Evolutionary conservation across 768 basidiomycete species (phyloP).

Genomic region (Botryobasidium botryosum): DNA sequence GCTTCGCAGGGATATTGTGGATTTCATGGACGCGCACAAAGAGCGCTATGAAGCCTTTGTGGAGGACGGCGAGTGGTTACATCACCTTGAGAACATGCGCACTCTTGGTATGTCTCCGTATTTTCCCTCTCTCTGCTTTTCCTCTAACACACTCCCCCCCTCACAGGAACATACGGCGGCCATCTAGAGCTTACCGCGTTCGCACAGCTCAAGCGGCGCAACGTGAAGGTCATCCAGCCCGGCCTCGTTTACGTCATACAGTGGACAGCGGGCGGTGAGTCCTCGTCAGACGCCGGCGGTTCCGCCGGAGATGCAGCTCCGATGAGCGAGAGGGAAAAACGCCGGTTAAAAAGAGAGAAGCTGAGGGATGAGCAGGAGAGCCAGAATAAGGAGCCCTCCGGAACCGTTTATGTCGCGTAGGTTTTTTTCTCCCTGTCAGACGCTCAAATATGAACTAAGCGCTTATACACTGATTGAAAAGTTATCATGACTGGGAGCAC

Average conservation of each 20-base stretch:
- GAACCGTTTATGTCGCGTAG: conserved; percentile 71
- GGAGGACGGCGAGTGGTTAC: conserved; percentile 65
- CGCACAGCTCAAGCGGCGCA: conserved; percentile 55
- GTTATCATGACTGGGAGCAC: conserved; percentile 86
- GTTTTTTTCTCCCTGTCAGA: conserved; percentile 22
- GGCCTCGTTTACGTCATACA: conserved; percentile 83
- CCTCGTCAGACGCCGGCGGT: conserved; percentile 2
- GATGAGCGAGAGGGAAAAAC: conserved; percentile 28
- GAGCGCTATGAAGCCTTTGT: conserved; percentile 74
- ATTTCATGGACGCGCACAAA: conserved; percentile 56
- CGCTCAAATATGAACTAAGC: too few relatives aligned
- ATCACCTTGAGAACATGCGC: conserved; percentile 61
- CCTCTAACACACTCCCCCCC: neutral
- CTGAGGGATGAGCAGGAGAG: conserved; percentile 18
- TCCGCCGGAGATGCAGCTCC: conserved; percentile 12
- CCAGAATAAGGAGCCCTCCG: conserved; percentile 13
- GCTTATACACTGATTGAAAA: neutral
- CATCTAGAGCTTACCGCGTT: conserved; percentile 90
- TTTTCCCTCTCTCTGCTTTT: neutral
- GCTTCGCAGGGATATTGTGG: conserved; percentile 60
- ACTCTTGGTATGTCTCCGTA: conserved; percentile 39
- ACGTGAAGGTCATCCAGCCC: conserved; percentile 88
- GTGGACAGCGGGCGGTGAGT: conserved; percentile 46
- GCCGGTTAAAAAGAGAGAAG: conserved; percentile 27
- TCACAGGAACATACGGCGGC: conserved; percentile 69